These are phyloP conservation scores for Aureobasidium pullulans DNA, from an alignment of 2,329 filamentous ascomycete genomes.

Conservation along the genomic window DNA sequence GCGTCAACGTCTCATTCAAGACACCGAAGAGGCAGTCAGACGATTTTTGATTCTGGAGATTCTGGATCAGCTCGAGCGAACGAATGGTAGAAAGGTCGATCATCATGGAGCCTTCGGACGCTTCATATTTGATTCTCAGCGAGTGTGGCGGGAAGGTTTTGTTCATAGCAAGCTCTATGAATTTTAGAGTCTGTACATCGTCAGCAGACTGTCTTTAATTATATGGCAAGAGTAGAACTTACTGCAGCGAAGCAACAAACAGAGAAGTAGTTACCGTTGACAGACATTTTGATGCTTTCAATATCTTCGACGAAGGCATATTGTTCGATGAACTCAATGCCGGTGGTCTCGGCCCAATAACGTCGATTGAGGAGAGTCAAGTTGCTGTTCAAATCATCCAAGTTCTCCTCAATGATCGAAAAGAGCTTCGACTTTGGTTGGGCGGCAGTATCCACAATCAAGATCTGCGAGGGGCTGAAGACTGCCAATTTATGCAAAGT, in stretches of 20 bases:
- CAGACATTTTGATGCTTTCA: constrained; percentile 70
- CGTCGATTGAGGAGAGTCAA: constrained; percentile 64
- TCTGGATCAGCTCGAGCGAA: constrained; percentile 85
- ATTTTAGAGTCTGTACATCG: constrained; percentile 63
- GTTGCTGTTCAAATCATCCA: constrained; percentile 50
- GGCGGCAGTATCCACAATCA: constrained; percentile 68
- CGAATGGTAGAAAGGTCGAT: constrained; percentile 84
- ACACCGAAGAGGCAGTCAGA: constrained; percentile 78
- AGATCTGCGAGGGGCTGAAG: constrained; percentile 69
- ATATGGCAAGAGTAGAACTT: constrained; percentile 28
- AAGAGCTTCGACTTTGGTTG: constrained; percentile 66
- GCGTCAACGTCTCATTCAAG: constrained; percentile 75
- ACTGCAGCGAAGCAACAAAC: constrained; percentile 81
- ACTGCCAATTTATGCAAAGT: constrained; percentile 82
- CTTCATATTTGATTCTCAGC: constrained; percentile 76
- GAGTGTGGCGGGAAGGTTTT: constrained; percentile 70
- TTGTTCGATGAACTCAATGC: constrained; percentile 68
- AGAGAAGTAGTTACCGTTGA: constrained; percentile 78
- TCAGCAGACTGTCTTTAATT: neutral
- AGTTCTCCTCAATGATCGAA: constrained; percentile 64
- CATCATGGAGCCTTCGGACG: constrained; percentile 89
- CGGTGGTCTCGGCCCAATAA: constrained; percentile 74
- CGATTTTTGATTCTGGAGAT: constrained; percentile 68
- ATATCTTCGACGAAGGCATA: constrained; percentile 76
- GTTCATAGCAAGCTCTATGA: constrained; percentile 62